phyloP scores from a whole-genome alignment of 371 early-diverging fungal species.

The Apophysomyces variabilis region DNA sequence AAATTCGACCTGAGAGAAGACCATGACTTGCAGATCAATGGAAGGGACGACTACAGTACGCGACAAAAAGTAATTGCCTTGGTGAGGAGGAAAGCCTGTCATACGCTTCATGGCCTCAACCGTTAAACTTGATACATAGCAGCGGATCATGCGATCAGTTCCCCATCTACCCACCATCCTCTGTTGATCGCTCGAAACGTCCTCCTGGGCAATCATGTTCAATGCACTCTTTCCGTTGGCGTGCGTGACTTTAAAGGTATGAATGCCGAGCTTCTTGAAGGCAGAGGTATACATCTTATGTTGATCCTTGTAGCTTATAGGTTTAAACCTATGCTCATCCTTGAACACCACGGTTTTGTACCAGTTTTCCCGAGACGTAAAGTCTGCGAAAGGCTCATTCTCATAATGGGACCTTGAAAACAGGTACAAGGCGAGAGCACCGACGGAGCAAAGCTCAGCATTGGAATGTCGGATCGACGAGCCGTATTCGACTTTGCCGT shows the following conservation, averaged over 20 bases:
- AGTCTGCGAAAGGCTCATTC: conserved; percentile 4
- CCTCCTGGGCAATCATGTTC: conserved; percentile 18
- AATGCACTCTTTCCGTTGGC: conserved; percentile 14
- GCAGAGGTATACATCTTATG: not conserved
- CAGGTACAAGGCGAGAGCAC: not conserved
- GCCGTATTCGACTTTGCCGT: conserved; percentile 18
- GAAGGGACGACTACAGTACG: conserved; percentile 1
- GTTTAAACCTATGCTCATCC: not conserved
- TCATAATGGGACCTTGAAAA: conserved; percentile 15
- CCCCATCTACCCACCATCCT: conserved; percentile 17
- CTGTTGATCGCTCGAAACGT: conserved; percentile 11
- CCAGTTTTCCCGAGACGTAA: not conserved
- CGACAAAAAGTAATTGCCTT: not conserved
- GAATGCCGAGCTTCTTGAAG: not conserved
- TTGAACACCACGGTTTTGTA: not conserved
- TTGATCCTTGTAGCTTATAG: not conserved
- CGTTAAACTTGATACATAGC: conserved; percentile 14
- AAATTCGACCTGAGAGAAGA: conserved; percentile 13
- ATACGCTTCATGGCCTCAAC: conserved; percentile 16
- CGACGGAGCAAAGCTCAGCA: not conserved
- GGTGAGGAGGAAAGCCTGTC: conserved; percentile 17
- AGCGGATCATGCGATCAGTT: conserved; percentile 17
- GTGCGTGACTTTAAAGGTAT: conserved; percentile 14
- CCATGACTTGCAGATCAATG: not conserved
- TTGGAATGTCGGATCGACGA: not conserved